Percentiles rank a stretch among this genome's conserved stretches.
Conservation (phyloP, 2,329 filamentous ascomycete species). For the Beauveria bassiana region DNA sequence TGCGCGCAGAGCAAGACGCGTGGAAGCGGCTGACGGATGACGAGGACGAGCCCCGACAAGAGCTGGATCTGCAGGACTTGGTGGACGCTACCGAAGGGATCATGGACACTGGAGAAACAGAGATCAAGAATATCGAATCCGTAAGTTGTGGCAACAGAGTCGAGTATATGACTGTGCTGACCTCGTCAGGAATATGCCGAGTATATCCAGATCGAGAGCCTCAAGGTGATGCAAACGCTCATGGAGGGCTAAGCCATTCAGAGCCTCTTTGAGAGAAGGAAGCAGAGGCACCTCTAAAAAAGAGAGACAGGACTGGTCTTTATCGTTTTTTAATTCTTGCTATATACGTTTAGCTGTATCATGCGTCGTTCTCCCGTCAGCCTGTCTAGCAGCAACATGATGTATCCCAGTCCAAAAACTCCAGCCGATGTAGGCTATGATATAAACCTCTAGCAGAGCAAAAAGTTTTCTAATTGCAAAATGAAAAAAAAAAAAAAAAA, state of each 20-base stretch:
- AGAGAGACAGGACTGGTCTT: background rate
- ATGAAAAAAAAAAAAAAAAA: background rate
- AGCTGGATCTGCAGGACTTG: background rate
- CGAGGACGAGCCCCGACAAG: background rate
- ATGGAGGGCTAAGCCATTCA: slow-evolving; percentile 2
- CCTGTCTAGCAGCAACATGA: background rate
- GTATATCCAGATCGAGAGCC: slow-evolving; percentile 19
- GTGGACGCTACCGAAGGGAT: background rate
- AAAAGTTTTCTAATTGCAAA: background rate
- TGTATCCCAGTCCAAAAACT: slow-evolving; percentile 9
- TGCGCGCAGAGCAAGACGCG: background rate
- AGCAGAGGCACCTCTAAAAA: too few species aligned
- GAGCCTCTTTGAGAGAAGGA: too few species aligned
- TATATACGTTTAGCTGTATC: slow-evolving; percentile 10
- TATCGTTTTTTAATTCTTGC: background rate
- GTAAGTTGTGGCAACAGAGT: slow-evolving; percentile 13
- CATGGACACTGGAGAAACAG: slow-evolving; percentile 15
- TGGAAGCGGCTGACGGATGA: slow-evolving; percentile 1
- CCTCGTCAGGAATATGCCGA: slow-evolving; percentile 21
- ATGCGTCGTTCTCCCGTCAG: background rate
- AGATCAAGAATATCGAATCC: slow-evolving; percentile 22
- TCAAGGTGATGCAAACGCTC: slow-evolving; percentile 12
- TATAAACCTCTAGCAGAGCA: slow-evolving; percentile 7
- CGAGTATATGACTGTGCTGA: background rate
- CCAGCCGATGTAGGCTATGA: slow-evolving; percentile 10